Evolutionary conservation across 805 yeast species (phyloP).

Genomic region (Diddensiella caesifluorescens): DNA sequence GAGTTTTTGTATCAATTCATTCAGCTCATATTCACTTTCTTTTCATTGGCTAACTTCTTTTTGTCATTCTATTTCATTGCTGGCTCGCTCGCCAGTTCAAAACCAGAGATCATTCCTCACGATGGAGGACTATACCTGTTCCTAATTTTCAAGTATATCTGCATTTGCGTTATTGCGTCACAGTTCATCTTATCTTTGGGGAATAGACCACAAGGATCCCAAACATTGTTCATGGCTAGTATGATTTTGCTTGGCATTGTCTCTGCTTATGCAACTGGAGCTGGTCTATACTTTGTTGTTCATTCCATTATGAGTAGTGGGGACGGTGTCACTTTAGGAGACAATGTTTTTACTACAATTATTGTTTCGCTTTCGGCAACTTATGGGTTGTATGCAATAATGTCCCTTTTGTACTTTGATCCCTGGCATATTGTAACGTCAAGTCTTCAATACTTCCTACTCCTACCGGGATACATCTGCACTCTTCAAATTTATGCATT

Average conservation of each 20-base stretch:
- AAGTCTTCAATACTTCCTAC: conserved; percentile 77
- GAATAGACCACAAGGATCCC: conserved; percentile 95
- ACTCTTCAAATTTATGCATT: conserved; percentile 93
- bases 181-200: conserved; percentile 93
- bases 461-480: conserved; percentile 89
- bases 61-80: conserved; percentile 89
- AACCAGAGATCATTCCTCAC: conserved; percentile 39
- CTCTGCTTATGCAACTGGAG: conserved; percentile 72
- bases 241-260: conserved; percentile 72
- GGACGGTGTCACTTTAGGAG: conserved; percentile 31
- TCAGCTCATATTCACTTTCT: conserved; percentile 79
- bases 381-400: conserved; percentile 78
- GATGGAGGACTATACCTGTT: conserved; percentile 73
- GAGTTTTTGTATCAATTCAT: conserved; percentile 87
- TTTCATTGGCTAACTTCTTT: conserved; percentile 87
- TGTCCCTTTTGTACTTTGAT: conserved; percentile 81
- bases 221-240: conserved; percentile 63
- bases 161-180: conserved; percentile 77
- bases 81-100: conserved; percentile 61
- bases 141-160: conserved; percentile 77
- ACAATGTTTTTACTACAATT: conserved; percentile 52
- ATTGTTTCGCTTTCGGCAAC: conserved; percentile 84
- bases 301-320: conserved; percentile 43
- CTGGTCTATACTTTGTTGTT: conserved; percentile 77
- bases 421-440: conserved; percentile 96